These are phyloP conservation scores for Penicillium sp. DNA, from an alignment of 2,329 filamentous ascomycete genomes.

Conservation along the genomic window DNA sequence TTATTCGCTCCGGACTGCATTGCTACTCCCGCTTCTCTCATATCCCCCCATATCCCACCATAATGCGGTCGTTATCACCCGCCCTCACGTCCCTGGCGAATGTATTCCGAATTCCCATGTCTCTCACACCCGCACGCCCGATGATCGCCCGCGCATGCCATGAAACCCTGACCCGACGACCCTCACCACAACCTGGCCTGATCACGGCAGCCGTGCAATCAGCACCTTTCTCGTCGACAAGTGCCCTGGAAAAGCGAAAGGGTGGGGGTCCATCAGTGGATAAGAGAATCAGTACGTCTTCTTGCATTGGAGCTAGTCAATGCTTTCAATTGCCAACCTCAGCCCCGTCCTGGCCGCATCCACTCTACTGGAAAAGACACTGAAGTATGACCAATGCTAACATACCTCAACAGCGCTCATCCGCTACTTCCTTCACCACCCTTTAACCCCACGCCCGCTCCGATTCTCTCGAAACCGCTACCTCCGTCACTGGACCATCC, in stretches of 20 bases:
- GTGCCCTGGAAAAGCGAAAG: slow-evolving; percentile 41
- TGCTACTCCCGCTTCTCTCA: slow-evolving; percentile 14
- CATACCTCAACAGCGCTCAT: slow-evolving; percentile 54
- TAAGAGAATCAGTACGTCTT: slow-evolving; percentile 46
- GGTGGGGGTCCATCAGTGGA: slow-evolving; percentile 32
- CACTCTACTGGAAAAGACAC: neutral
- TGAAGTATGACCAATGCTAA: slow-evolving; percentile 9
- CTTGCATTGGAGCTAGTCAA: neutral
- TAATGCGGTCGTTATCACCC: slow-evolving; percentile 39
- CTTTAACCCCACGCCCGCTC: slow-evolving; percentile 69
- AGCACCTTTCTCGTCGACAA: slow-evolving; percentile 41
- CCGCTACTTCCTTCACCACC: slow-evolving; percentile 68
- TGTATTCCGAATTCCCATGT: slow-evolving; percentile 45
- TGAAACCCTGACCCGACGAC: slow-evolving; percentile 21
- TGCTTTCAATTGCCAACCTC: neutral
- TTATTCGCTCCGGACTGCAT: slow-evolving; percentile 21
- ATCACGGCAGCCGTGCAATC: slow-evolving; percentile 25
- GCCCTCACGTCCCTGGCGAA: slow-evolving; percentile 46
- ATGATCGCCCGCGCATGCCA: slow-evolving; percentile 23
- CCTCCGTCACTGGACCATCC: slow-evolving; percentile 97
- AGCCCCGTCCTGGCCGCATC: neutral
- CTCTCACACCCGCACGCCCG: slow-evolving; percentile 30
- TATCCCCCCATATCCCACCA: slow-evolving; percentile 22
- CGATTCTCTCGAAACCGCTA: slow-evolving; percentile 82
- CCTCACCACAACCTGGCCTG: slow-evolving; percentile 18